Conservation (phyloP, 768 basidiomycete species). For the Piloderma croceum region DNA sequence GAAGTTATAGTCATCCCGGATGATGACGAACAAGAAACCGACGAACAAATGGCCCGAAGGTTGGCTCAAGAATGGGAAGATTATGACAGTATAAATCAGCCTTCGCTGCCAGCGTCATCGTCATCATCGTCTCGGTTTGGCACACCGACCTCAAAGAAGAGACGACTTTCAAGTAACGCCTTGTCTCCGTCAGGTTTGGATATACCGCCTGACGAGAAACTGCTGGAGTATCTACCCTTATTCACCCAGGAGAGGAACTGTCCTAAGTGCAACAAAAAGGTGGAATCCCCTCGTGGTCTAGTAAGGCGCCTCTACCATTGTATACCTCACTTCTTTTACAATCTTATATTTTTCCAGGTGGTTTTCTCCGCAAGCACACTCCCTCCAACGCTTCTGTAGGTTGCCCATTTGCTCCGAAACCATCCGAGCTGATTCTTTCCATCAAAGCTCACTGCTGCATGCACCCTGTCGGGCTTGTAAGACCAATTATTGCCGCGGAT, state of each 20-base stretch:
- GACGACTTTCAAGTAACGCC: too few relatives aligned
- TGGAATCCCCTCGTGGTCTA: constrained; percentile 37
- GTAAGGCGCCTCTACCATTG: constrained; percentile 28
- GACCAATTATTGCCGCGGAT: constrained; percentile 45
- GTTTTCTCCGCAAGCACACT: constrained; percentile 18
- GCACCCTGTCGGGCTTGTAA: constrained; percentile 38
- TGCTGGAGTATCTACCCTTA: constrained; percentile 29
- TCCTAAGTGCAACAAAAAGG: constrained; percentile 29
- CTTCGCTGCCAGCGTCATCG: not conserved
- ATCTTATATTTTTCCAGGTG: constrained; percentile 16
- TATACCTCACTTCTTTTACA: not conserved
- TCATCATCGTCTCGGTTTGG: constrained; percentile 1
- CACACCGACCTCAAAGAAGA: too few relatives aligned
- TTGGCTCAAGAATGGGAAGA: constrained; percentile 36
- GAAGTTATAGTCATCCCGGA: constrained; percentile 8
- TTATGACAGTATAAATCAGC: not conserved
- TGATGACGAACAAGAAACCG: constrained; percentile 25
- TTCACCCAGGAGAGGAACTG: constrained; percentile 35
- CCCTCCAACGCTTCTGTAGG: constrained; percentile 18
- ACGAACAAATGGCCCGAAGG: constrained; percentile 33
- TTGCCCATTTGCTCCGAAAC: too few relatives aligned
- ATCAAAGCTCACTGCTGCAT: constrained; percentile 35
- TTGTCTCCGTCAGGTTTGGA: not conserved
- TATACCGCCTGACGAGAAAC: constrained; percentile 25
- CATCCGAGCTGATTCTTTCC: too few relatives aligned